A percentile compares a stretch with the other conserved stretches of the same genome.
Evolutionary conservation across 169 alveolate species (phyloP).

Genomic region (Neospora caninum): DNA sequence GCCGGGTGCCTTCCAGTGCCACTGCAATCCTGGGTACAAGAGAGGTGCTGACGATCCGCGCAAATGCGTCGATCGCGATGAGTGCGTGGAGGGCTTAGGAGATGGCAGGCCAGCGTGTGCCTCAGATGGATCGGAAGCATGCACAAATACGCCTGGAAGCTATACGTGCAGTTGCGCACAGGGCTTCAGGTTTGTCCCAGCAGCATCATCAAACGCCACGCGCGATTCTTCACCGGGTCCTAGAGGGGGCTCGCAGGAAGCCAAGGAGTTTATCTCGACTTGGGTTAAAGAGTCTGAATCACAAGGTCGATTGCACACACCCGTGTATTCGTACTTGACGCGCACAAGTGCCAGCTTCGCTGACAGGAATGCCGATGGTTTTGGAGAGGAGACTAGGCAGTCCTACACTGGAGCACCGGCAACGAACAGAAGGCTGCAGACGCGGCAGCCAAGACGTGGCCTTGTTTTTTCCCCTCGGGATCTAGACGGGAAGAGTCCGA

Average conservation of each 20-base stretch:
- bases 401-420: background rate
- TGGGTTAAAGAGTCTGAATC: background rate
- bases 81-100: conserved; percentile 40
- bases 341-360: background rate
- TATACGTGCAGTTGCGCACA: conserved; percentile 31
- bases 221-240: background rate
- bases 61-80: conserved; percentile 36
- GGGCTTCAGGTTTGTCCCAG: background rate
- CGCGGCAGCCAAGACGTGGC: background rate
- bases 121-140: conserved; percentile 30
- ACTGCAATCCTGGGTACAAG: conserved; percentile 26
- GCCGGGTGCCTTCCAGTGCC: conserved; percentile 41
- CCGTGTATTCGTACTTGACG: background rate
- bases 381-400: background rate
- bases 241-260: background rate
- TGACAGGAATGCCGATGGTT: background rate
- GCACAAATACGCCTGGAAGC: conserved; percentile 24
- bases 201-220: background rate
- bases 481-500: background rate
- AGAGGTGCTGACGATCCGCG: background rate
- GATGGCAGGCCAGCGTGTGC: conserved; percentile 25
- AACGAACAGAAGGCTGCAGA: conserved; percentile 10
- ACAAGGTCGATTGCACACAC: background rate
- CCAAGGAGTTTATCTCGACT: background rate
- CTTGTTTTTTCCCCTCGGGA: background rate